Evolutionary conservation across 1,139 yeast genomes (phyloP).

Genomic region (Candida mesenterica): DNA sequence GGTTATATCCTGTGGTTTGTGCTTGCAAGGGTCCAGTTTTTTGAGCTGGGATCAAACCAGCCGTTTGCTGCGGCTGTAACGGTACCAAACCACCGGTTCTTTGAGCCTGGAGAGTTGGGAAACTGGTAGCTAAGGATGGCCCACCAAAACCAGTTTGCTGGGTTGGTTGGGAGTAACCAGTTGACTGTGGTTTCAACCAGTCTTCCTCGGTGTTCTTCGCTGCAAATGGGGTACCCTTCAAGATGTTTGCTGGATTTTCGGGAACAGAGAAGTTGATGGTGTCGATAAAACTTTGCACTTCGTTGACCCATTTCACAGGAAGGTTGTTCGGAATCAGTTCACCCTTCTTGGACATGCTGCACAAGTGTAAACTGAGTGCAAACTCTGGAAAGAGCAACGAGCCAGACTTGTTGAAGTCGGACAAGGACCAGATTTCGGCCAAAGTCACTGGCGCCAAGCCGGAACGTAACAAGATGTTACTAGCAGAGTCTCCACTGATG

Average conservation of each 20-base stretch:
- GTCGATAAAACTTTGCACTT: slow-evolving; percentile 84
- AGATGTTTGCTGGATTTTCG: slow-evolving; percentile 46
- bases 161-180: slow-evolving; percentile 21
- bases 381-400: slow-evolving; percentile 88
- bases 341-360: slow-evolving; percentile 76
- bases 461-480: slow-evolving; percentile 77
- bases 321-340: slow-evolving; percentile 69
- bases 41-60: slow-evolving; percentile 46
- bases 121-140: slow-evolving; percentile 20
- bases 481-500: slow-evolving; percentile 73
- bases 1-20: slow-evolving; percentile 21
- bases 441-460: slow-evolving; percentile 72
- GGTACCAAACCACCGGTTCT: slow-evolving; percentile 46
- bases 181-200: slow-evolving; percentile 21
- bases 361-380: slow-evolving; percentile 87
- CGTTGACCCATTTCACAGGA: slow-evolving; percentile 74
- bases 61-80: slow-evolving; percentile 49
- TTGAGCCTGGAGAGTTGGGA: slow-evolving; percentile 22
- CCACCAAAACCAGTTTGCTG: slow-evolving; percentile 22
- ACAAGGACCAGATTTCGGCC: slow-evolving; percentile 86
- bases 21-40: slow-evolving; percentile 28
- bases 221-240: slow-evolving; percentile 51
- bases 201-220: slow-evolving; percentile 22
- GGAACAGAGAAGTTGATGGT: slow-evolving; percentile 81
- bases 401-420: slow-evolving; percentile 88